Conservation (phyloP, 2,329 filamentous ascomycete genomes). For the Pseudofabraea citricarpa region DNA sequence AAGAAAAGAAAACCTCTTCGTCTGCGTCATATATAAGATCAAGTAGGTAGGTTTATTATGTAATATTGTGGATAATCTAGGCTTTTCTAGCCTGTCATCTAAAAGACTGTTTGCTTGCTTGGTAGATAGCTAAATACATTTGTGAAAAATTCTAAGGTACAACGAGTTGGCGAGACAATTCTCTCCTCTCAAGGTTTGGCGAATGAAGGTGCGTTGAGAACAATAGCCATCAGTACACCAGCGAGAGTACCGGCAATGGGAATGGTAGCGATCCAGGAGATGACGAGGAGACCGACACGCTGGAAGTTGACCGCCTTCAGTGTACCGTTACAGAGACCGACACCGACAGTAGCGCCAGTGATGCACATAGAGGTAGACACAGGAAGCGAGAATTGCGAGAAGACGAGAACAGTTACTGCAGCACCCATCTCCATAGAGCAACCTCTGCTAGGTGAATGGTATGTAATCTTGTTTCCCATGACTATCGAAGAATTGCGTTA, state of each 20-base stretch:
- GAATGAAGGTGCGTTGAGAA: conserved; percentile 49
- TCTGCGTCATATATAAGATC: too few species aligned
- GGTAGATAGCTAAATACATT: too few species aligned
- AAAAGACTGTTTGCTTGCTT: too few species aligned
- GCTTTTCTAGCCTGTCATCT: too few species aligned
- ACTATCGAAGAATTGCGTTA: conserved; percentile 38
- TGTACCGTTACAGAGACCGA: conserved; percentile 72
- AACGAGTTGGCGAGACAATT: too few species aligned
- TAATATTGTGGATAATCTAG: too few species aligned
- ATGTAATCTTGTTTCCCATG: conserved; percentile 79
- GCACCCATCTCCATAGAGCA: conserved; percentile 79
- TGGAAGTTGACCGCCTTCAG: conserved; percentile 72
- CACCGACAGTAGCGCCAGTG: conserved; percentile 72
- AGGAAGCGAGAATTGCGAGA: conserved; percentile 70
- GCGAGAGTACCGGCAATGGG: conserved; percentile 29
- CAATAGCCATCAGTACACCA: conserved; percentile 37
- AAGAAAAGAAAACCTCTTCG: too few species aligned
- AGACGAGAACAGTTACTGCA: conserved; percentile 70
- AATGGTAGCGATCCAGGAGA: conserved; percentile 64
- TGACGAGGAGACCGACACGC: conserved; percentile 60
- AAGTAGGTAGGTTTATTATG: too few species aligned
- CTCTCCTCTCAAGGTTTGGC: too few species aligned
- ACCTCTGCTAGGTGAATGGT: conserved; percentile 54
- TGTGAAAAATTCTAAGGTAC: too few species aligned
- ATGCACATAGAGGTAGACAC: conserved; percentile 79